Percentiles rank a stretch among this genome's conserved stretches.
These are phyloP conservation scores for Cornus suecica DNA, from an alignment of 148 eudicot genomes.

Conservation along the genomic window DNA sequence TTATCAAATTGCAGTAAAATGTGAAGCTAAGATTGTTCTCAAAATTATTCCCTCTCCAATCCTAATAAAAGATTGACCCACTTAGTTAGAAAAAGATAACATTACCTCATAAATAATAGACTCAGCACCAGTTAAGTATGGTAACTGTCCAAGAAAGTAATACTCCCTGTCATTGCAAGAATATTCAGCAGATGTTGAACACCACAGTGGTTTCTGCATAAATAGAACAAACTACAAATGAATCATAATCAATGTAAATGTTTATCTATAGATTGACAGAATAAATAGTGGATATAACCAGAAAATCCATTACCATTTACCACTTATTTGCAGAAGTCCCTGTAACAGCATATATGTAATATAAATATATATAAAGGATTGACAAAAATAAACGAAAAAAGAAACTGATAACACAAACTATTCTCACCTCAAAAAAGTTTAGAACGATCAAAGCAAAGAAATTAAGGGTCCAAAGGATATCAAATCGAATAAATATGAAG, in stretches of 20 bases:
- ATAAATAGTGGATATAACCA: not conserved
- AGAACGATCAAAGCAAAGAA: constrained; percentile 68
- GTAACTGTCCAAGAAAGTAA: constrained; percentile 83
- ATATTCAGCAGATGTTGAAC: constrained; percentile 32
- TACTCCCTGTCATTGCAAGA: constrained; percentile 69
- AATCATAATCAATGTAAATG: not conserved
- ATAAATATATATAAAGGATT: too few species aligned
- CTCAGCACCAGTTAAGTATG: constrained; percentile 62
- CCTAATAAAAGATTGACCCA: not conserved
- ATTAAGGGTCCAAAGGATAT: constrained; percentile 75
- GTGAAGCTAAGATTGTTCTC: too few species aligned
- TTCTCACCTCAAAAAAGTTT: constrained; percentile 76
- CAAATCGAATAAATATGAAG: constrained; percentile 59
- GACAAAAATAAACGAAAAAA: not conserved
- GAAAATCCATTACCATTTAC: not conserved
- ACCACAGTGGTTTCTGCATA: constrained; percentile 94
- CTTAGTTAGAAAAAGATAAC: not conserved
- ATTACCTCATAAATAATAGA: constrained; percentile 74
- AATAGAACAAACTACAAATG: constrained; percentile 6
- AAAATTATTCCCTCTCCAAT: too few species aligned
- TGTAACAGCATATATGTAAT: not conserved
- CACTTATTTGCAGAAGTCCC: not conserved
- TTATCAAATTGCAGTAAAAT: too few species aligned
- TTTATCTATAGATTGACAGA: not conserved
- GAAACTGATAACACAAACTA: constrained; percentile 6